Percentiles rank a stretch among this genome's conserved stretches.
phyloP scores from a whole-genome alignment of 148 eudicot genomes.

The Talinum fruticosum region DNA sequence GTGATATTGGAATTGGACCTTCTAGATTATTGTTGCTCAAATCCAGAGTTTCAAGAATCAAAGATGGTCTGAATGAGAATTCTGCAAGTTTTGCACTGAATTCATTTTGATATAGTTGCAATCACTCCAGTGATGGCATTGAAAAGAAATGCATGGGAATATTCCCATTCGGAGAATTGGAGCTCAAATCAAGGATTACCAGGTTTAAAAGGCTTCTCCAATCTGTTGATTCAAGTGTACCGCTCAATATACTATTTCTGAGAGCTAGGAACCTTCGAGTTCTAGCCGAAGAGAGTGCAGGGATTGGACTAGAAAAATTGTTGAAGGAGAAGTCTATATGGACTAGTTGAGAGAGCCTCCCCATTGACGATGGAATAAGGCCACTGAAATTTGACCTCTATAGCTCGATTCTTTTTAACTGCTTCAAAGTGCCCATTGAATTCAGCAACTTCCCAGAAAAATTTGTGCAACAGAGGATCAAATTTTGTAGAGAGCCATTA shows the following conservation, averaged over 20 bases:
- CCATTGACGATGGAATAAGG: constrained; percentile 2
- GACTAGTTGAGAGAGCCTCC: constrained; percentile 4
- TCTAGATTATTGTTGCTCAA: constrained; percentile 41
- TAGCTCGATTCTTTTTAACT: constrained; percentile 8
- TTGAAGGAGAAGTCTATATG: constrained; percentile 36
- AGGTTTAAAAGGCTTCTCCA: constrained; percentile 41
- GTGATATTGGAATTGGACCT: constrained; percentile 35
- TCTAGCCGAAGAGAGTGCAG: constrained; percentile 28
- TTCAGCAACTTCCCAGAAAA: constrained; percentile 38
- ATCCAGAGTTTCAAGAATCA: constrained; percentile 29
- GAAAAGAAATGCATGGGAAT: constrained; percentile 40
- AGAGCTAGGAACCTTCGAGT: constrained; percentile 26
- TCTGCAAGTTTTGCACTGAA: constrained; percentile 32
- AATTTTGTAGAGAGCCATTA: constrained; percentile 14
- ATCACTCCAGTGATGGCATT: constrained; percentile 18
- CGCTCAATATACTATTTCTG: constrained; percentile 17
- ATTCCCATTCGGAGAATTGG: constrained; percentile 38
- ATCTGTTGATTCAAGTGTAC: constrained; percentile 29
- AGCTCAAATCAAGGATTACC: constrained; percentile 23
- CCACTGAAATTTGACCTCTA: constrained; percentile 15
- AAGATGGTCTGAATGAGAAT: constrained; percentile 27
- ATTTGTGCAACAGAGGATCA: constrained; percentile 32
- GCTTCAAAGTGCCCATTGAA: constrained; percentile 20
- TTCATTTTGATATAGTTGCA: constrained; percentile 32
- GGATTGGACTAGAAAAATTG: constrained; percentile 27